Evolutionary conservation across 2,329 filamentous ascomycete species (phyloP).

Genomic region (Stemphylium vesicarium): DNA sequence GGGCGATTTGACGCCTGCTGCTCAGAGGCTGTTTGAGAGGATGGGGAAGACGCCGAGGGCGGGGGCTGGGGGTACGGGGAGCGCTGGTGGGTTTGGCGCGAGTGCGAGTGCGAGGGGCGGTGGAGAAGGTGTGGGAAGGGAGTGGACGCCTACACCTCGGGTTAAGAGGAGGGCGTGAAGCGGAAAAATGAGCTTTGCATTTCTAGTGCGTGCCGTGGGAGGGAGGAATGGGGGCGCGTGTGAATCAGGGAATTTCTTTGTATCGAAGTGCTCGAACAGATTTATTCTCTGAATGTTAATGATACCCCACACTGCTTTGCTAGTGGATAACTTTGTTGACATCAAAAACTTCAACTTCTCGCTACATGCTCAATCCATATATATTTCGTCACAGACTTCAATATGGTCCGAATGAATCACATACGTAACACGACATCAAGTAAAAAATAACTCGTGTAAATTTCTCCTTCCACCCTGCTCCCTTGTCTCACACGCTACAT

Average conservation of each 20-base stretch:
- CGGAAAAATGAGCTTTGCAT: neutral
- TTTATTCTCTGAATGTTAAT: neutral
- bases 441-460: no score
- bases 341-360: no score
- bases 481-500: no score
- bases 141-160: slow-evolving; percentile 42
- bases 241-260: slow-evolving; percentile 2
- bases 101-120: neutral
- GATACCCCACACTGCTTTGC: no score
- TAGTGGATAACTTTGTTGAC: no score
- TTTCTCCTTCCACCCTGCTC: no score
- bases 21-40: slow-evolving; percentile 57
- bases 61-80: slow-evolving; percentile 1
- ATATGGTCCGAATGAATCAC: no score
- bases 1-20: slow-evolving; percentile 73
- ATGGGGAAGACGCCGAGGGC: slow-evolving; percentile 46
- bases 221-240: neutral
- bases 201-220: no score
- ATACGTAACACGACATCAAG: no score
- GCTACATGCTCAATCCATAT: no score
- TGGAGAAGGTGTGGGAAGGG: slow-evolving; percentile 9
- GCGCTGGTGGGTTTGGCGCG: slow-evolving; percentile 26
- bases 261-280: slow-evolving; percentile 37
- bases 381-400: no score
- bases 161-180: slow-evolving; percentile 12